These are phyloP conservation scores for Marasmius oreades DNA, from an alignment of 1,284 basidiomycete species.

Conservation along the genomic window DNA sequence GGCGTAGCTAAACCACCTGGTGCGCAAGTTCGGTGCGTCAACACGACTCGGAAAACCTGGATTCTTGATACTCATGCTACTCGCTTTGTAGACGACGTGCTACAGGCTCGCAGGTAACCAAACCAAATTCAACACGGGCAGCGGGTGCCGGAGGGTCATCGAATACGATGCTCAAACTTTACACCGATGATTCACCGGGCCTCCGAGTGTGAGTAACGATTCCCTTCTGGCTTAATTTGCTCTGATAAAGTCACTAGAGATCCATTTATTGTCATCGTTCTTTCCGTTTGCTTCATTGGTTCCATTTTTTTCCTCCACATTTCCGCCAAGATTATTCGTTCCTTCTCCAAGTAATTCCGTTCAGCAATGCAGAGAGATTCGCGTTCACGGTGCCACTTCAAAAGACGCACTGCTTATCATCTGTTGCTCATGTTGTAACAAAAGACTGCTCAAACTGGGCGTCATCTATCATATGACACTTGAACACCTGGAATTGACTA, in stretches of 20 bases:
- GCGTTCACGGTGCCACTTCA: background rate
- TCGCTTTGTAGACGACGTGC: slow-evolving; percentile 68
- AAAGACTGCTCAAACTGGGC: slow-evolving; percentile 12
- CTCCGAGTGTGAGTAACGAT: slow-evolving; percentile 84
- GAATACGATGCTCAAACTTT: slow-evolving; percentile 97
- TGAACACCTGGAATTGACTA: background rate
- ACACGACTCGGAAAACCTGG: background rate
- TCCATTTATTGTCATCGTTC: slow-evolving; percentile 95
- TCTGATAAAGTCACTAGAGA: slow-evolving; percentile 54
- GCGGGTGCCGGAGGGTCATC: slow-evolving; percentile 96
- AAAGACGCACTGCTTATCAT: background rate
- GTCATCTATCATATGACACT: slow-evolving; percentile 10
- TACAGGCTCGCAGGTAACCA: slow-evolving; percentile 61
- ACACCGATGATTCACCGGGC: slow-evolving; percentile 97
- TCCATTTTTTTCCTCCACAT: slow-evolving; percentile 99
- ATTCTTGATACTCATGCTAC: background rate
- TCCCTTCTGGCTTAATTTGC: slow-evolving; percentile 1
- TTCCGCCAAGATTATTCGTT: slow-evolving; percentile 90
- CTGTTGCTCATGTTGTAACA: slow-evolving; percentile 17
- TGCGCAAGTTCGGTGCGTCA: slow-evolving; percentile 70
- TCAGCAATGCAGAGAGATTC: background rate
- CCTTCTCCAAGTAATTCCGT: slow-evolving; percentile 73
- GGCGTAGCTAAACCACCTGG: slow-evolving; percentile 69
- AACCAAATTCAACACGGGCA: slow-evolving; percentile 86
- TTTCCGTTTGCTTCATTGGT: slow-evolving; percentile 96